These are phyloP conservation scores for Caryopteris hybrid DNA, from an alignment of 305 asterid genomes.

Conservation along the genomic window DNA sequence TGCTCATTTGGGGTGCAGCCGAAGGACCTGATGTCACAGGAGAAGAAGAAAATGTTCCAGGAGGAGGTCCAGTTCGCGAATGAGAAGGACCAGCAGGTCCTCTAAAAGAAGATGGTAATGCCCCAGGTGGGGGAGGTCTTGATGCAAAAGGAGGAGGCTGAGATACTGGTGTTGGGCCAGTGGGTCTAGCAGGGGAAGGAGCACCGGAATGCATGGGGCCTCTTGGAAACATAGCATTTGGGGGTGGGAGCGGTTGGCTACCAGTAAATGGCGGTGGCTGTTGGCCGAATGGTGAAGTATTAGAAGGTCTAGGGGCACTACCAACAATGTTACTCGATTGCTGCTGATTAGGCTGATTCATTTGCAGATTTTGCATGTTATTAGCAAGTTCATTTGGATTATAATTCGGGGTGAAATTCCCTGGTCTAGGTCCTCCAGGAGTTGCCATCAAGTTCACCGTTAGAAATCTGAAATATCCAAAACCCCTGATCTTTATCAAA, in stretches of 20 bases:
- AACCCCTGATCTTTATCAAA: slow-evolving; percentile 26
- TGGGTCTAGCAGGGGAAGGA: slow-evolving; percentile 50
- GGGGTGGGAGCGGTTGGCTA: slow-evolving; percentile 69
- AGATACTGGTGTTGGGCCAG: slow-evolving; percentile 52
- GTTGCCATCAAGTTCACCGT: slow-evolving; percentile 64
- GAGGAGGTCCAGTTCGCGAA: slow-evolving; percentile 51
- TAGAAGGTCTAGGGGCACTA: slow-evolving; percentile 51
- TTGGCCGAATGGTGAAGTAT: slow-evolving; percentile 67
- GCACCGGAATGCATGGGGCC: slow-evolving; percentile 51
- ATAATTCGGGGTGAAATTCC: slow-evolving; percentile 66
- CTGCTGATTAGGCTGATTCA: slow-evolving; percentile 55
- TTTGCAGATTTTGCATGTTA: slow-evolving; percentile 77
- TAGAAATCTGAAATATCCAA: no score
- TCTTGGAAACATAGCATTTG: slow-evolving; percentile 65
- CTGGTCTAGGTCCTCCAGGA: slow-evolving; percentile 88
- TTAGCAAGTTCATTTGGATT: slow-evolving; percentile 74
- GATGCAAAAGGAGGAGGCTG: slow-evolving; percentile 63
- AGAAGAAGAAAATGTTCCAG: slow-evolving; percentile 51
- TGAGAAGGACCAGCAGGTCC: slow-evolving; percentile 31
- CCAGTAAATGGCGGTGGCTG: slow-evolving; percentile 66
- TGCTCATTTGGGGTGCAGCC: slow-evolving; percentile 35
- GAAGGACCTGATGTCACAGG: slow-evolving; percentile 42
- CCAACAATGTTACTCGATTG: slow-evolving; percentile 30
- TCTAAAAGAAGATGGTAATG: slow-evolving; percentile 45
- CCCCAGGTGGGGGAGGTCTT: slow-evolving; percentile 80